Evolutionary conservation across 345 rosid species (phyloP).

Genomic region (Rubroshorea leprosula): DNA sequence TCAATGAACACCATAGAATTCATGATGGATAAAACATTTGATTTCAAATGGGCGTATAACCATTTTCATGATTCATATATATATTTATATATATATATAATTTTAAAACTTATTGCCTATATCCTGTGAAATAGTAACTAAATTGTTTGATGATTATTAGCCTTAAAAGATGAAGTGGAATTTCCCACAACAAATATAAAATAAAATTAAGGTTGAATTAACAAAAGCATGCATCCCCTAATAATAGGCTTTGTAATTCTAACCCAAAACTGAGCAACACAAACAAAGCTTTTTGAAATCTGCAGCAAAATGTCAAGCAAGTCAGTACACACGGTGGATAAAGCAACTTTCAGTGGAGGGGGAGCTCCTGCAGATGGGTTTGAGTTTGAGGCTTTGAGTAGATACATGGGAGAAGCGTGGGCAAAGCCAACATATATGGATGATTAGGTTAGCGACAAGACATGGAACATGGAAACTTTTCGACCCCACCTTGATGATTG

Average conservation of each 20-base stretch:
- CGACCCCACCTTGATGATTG: constrained; percentile 46
- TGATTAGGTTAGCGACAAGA: constrained; percentile 19
- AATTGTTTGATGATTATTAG: too few species aligned
- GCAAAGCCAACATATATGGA: constrained; percentile 4
- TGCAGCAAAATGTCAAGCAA: not conserved
- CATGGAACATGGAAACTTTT: constrained; percentile 25
- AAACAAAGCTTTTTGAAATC: not conserved
- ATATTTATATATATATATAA: too few species aligned
- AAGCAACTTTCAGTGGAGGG: constrained; percentile 13
- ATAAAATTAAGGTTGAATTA: too few species aligned
- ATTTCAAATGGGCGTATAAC: too few species aligned
- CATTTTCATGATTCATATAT: too few species aligned
- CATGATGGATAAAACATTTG: too few species aligned
- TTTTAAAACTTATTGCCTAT: too few species aligned
- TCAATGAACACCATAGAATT: too few species aligned
- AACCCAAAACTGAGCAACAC: not conserved
- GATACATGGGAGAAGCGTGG: constrained; percentile 17
- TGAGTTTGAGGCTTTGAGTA: not conserved
- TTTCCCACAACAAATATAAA: too few species aligned
- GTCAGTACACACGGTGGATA: not conserved
- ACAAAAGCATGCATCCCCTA: not conserved
- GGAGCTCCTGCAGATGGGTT: not conserved
- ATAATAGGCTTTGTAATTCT: not conserved
- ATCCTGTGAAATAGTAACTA: too few species aligned
- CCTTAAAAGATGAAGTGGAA: too few species aligned